phyloP scores from a whole-genome alignment of 2,329 filamentous ascomycete species.

The Scytalidium sp. region DNA sequence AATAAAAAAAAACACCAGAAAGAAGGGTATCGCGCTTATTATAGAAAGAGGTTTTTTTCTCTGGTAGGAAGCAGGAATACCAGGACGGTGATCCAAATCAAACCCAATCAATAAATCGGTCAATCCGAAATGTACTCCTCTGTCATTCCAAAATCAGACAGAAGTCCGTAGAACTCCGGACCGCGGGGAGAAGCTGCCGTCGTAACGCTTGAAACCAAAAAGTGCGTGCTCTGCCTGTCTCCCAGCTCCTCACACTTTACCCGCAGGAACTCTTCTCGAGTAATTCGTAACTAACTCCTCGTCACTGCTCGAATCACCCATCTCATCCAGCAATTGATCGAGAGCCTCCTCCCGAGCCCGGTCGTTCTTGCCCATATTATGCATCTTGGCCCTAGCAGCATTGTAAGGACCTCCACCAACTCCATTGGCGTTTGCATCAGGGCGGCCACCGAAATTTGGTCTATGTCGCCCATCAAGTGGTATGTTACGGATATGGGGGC shows the following conservation, averaged over 20 bases:
- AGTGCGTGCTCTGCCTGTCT: background rate
- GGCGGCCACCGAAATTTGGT: background rate
- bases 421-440: background rate
- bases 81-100: background rate
- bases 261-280: slow-evolving; percentile 16
- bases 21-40: background rate
- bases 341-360: slow-evolving; percentile 15
- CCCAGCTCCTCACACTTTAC: slow-evolving; percentile 17
- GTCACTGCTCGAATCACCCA: slow-evolving; percentile 29
- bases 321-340: slow-evolving; percentile 29
- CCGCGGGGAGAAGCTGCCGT: background rate
- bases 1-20: background rate
- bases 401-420: slow-evolving; percentile 1
- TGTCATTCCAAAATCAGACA: background rate
- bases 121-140: background rate
- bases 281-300: slow-evolving; percentile 24
- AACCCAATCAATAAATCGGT: too few relatives aligned
- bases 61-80: too few relatives aligned
- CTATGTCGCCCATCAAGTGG: background rate
- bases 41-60: too few relatives aligned
- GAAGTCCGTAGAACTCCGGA: background rate
- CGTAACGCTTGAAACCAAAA: too few relatives aligned
- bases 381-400: slow-evolving; percentile 5
- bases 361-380: slow-evolving; percentile 5
- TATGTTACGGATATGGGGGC: slow-evolving; percentile 7